Base-by-base conservation (phyloP, 148 eudicot species). In the Cornus florida region DNA sequence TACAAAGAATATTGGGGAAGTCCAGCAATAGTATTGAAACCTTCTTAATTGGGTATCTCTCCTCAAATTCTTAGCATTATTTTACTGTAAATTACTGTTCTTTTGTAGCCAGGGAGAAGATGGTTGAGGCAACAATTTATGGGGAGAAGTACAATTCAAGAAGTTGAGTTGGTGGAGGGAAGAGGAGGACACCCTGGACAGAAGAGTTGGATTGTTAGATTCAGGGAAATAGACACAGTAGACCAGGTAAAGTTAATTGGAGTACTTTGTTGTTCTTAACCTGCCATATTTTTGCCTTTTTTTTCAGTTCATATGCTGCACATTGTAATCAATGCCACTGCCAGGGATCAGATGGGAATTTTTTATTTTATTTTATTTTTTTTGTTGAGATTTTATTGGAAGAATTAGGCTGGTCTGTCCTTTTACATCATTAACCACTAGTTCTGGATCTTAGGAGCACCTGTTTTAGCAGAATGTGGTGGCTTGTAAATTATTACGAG, bases 21-120 rank as follows among this genome's bases (percentile, higher is more conserved):
- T 72, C 19, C 68, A 38, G 35, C 69, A 50, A 32, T 20, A 46
- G 39, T 67, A n/a, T 8, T 65, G 46, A 32, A 79, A 71, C 76
- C 39, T 75, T 70, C 65, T 48, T 23, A 48, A 22, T 78, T 48
- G 11, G 62, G 62, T 19, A 68, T 20, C 72, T 69, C 50, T 73
- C 74, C 71, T 66, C 53, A 38, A 56, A 28, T 71, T 39, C 65
- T n/a, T 67, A 28, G 28, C 39, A 38, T 14, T 78, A 75, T 48
- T 71, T 84, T 35, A 77, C 16, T 73, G 67, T 12, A 59, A 77
- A 28, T 78, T 73, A 38, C 33, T 68, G 41, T 82, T 62, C 77
- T 84, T 57, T 79, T 79, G 75, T 86, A 95, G 96, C 94, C 93
- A 73, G 97, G 97, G 75, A 93, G 84, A 86, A 91, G 97, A 87